Evolutionary conservation across 495 filamentous ascomycete species (phyloP).

Genomic region (Xylaria curta): DNA sequence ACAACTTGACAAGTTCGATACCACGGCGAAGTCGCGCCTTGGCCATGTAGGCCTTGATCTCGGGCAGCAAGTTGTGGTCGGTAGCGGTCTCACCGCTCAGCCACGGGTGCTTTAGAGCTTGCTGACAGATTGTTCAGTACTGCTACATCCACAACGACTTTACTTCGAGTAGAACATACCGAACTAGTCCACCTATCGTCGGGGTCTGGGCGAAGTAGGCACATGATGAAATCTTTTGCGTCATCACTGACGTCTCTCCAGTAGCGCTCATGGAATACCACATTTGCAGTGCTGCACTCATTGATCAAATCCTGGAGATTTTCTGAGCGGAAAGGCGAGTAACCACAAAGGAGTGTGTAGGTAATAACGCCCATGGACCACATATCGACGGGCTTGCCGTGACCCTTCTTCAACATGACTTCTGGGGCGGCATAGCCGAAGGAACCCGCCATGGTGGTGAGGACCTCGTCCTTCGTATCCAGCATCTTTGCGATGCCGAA

Average conservation of each 20-base stretch:
- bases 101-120: slow-evolving; percentile 87
- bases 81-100: slow-evolving; percentile 88
- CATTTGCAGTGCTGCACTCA: slow-evolving; percentile 85
- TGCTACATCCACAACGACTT: neutral
- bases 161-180: slow-evolving; percentile 50
- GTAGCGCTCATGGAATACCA: slow-evolving; percentile 97
- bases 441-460: slow-evolving; percentile 98
- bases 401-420: slow-evolving; percentile 96
- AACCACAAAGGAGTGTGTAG: slow-evolving; percentile 98
- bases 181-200: slow-evolving; percentile 78
- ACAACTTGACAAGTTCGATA: slow-evolving; percentile 95
- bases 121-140: slow-evolving; percentile 46
- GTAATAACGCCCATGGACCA: slow-evolving; percentile 99
- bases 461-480: slow-evolving; percentile 83
- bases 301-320: slow-evolving; percentile 93
- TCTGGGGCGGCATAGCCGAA: slow-evolving; percentile 98
- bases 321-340: slow-evolving; percentile 96
- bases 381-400: slow-evolving; percentile 99
- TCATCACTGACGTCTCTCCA: slow-evolving; percentile 98
- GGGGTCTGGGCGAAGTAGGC: slow-evolving; percentile 79
- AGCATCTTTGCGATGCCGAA: slow-evolving; percentile 99
- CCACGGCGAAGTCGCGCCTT: slow-evolving; percentile 88
- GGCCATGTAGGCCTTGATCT: slow-evolving; percentile 94
- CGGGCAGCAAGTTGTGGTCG: slow-evolving; percentile 95
- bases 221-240: slow-evolving; percentile 92